Base-by-base conservation (phyloP, 2,329 filamentous ascomycete species). In the Fusarium torreyae region DNA sequence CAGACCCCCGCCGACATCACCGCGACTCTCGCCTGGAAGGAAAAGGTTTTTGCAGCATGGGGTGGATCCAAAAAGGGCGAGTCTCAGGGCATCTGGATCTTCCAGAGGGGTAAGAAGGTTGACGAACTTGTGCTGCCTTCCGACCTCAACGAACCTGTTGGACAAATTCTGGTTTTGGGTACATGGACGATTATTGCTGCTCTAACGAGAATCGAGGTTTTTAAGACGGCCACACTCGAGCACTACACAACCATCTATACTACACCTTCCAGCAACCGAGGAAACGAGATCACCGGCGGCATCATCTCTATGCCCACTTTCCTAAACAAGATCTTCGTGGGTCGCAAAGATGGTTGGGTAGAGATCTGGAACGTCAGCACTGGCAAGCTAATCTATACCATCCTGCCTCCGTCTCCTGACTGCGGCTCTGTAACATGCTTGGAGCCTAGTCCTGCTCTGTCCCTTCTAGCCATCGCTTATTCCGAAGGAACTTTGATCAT, bases 341-440 rank as follows among this genome's bases (percentile, higher is more conserved):
- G 94, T 11, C 90, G 94, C 74, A 88, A 88, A 68, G 94, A 99
- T 78, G 96, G 96, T 8, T 92, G 90, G 79, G 91, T 98, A 10
- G 96, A 99, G 77, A 97, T 99, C 51, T 99, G 96, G 95, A 99
- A 99, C 77, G 84, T 99, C 64, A 97, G 92, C 77, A 97, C 93
- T 5, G 94, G 88, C 48, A 97, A 97, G 79, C 85, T 98, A 55
- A 89, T 99, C 28, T 97, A 98, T 79, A 97, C 94, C 3, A 91
- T 99, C 52, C 83, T 96, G 15, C 92, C 96, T 1, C 90, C 92
- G 1, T 87, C 88, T 10, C 84, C 90, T 4, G 86, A 90, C 53
- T 91, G 88, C 71, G 95, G 94, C 46, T 86, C 92, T 15, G 92
- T 98, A n/a, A 97, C 93, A 7, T 94, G 94, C 42, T 83, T 99